Base-by-base conservation (phyloP, 2,329 filamentous ascomycete species). In the Fusarium acutatum region DNA sequence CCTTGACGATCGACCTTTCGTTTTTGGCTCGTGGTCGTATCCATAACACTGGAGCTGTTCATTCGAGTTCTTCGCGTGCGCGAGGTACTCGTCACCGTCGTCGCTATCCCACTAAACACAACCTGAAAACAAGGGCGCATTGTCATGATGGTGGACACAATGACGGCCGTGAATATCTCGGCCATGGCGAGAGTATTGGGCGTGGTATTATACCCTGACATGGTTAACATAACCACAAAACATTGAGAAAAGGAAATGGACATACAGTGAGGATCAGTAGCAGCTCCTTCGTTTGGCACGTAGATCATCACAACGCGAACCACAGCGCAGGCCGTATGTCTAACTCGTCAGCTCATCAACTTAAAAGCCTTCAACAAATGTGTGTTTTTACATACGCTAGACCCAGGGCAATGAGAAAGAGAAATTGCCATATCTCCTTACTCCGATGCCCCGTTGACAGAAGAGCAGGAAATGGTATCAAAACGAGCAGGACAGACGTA, bases 71-170 rank as follows among this genome's bases (percentile, higher is more conserved):
- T 24, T 22, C 47, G 14, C 17, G 58, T 41, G 22, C 15, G 47
- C 8, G 58, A 54, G 15, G 47, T 24, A 26, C 37, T 54, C 18
- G 46, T 26, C 11, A 60, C 28, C 1, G 58, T 60, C 8, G 58
- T 26, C 17, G 28, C 58, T 54, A 60, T 54, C 11, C 58, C 46
- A 10, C 28, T 60, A 8, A 38, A 53, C 1, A 60, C 30, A 7
- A 32, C 17, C 24, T 64, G 54, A 15, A 64, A 64, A 28, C 62
- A 64, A 12, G 46, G 57, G 9, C 57, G 58, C 62, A 64, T 53
- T 6, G 62, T 53, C 62, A 64, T 64, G 3, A 64, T 62, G 0
- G 58, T 63, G 2, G 62, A 40, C 5, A 64, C 62, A 14, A 63
- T 62, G 6, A 62, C 58, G 4, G 62, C 57, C 2, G 44, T 64